Percentiles rank a stretch among this genome's conserved stretches.
Evolutionary conservation across 768 basidiomycete genomes (phyloP).

Genomic region (Lentinus brumalis): DNA sequence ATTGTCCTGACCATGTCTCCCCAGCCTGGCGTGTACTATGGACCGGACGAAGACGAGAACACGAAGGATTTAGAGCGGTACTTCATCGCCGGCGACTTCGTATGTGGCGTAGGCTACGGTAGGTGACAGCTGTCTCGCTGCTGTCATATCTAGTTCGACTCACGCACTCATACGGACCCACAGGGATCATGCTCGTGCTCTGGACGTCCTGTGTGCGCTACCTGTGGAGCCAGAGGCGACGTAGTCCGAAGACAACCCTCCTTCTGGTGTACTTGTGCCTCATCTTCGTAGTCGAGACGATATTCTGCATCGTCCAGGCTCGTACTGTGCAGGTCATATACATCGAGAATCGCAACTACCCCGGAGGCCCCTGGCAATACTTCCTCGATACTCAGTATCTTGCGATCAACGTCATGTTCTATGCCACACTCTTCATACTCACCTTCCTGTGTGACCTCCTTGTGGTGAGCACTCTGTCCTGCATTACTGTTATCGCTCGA

Average conservation of each 20-base stretch:
- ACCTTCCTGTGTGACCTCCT: slow-evolving; percentile 46
- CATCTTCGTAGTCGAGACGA: slow-evolving; percentile 40
- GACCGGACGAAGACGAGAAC: slow-evolving; percentile 35
- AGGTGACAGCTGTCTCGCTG: not conserved
- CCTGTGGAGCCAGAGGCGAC: slow-evolving; percentile 39
- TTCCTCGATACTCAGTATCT: slow-evolving; percentile 44
- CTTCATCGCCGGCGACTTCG: slow-evolving; percentile 44
- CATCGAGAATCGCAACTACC: slow-evolving; percentile 29
- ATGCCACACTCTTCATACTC: slow-evolving; percentile 43
- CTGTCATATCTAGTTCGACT: not conserved
- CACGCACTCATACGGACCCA: not conserved
- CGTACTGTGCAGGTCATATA: slow-evolving; percentile 35
- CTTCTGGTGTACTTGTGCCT: slow-evolving; percentile 42
- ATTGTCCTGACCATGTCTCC: slow-evolving; percentile 4
- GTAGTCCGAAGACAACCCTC: slow-evolving; percentile 31
- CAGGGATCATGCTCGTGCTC: slow-evolving; percentile 43
- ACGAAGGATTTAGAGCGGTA: slow-evolving; percentile 42
- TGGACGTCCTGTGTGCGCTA: slow-evolving; percentile 38
- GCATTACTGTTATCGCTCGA: not conserved
- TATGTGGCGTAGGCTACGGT: slow-evolving; percentile 46
- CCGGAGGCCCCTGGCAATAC: slow-evolving; percentile 44
- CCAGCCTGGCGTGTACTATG: slow-evolving; percentile 26
- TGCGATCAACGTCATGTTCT: slow-evolving; percentile 46
- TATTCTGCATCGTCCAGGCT: slow-evolving; percentile 42
- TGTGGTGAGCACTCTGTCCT: slow-evolving; percentile 34